A percentile compares a stretch with the other conserved stretches of the same genome.
These are phyloP conservation scores for Plasmodium gaboni DNA, from an alignment of 169 alveolate species.

Conservation along the genomic window DNA sequence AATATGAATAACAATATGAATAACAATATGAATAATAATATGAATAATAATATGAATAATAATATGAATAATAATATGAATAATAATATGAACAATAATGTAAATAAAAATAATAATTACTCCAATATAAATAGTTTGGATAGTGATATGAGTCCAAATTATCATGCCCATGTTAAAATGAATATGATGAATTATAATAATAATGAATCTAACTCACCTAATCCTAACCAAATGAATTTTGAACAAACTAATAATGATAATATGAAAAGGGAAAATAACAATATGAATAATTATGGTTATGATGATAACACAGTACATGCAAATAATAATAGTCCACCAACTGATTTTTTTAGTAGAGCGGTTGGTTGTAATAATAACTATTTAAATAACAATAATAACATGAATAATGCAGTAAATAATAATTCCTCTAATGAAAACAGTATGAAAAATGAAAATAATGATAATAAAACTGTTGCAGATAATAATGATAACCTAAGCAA, in stretches of 20 bases:
- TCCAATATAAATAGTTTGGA: conserved; percentile 1
- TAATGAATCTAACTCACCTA: background rate
- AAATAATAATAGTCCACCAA: conserved; percentile 24
- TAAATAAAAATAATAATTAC: background rate
- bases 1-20: background rate
- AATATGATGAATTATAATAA: conserved; percentile 13
- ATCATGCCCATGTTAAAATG: background rate
- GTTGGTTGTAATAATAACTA: conserved; percentile 9
- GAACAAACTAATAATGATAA: conserved; percentile 17
- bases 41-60: background rate
- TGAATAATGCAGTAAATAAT: background rate
- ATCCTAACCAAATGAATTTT: conserved; percentile 8
- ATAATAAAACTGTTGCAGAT: background rate
- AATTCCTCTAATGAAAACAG: background rate
- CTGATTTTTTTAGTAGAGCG: conserved; percentile 7
- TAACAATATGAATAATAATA: background rate
- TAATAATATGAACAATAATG: background rate
- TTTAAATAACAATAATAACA: background rate
- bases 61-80: background rate
- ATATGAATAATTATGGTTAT: conserved; percentile 19
- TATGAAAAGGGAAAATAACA: conserved; percentile 39
- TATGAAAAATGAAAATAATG: background rate
- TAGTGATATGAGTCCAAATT: conserved; percentile 2
- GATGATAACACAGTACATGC: conserved; percentile 7
- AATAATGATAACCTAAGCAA: background rate